These are phyloP conservation scores for Acanthamoeba sp. DNA, from an alignment of 208 protist genomes.

Conservation along the genomic window DNA sequence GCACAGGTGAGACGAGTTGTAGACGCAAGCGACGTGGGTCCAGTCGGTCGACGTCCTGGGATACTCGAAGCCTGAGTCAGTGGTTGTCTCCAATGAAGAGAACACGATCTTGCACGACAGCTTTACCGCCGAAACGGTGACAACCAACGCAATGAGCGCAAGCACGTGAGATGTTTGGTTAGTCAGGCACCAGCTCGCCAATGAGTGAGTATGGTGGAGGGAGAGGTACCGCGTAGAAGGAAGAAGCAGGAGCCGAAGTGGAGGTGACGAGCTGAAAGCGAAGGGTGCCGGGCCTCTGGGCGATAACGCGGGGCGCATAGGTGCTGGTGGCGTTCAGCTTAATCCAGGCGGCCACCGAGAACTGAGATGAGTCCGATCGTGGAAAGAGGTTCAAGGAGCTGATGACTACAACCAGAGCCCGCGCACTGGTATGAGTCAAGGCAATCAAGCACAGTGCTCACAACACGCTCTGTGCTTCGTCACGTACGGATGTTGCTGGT, in stretches of 20 bases:
- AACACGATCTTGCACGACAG: conserved; percentile 48
- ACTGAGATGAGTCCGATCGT: not conserved
- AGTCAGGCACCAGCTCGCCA: too few species aligned
- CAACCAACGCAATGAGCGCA: too few species aligned
- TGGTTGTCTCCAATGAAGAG: not conserved
- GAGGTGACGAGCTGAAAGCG: not conserved
- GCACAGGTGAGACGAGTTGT: conserved; percentile 4
- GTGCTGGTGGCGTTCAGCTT: not conserved
- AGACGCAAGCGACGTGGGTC: conserved; percentile 8
- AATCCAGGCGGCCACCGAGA: conserved; percentile 25
- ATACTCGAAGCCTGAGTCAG: not conserved
- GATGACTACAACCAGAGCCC: not conserved
- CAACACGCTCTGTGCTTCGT: too few species aligned
- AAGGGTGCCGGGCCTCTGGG: not conserved
- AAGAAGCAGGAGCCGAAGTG: not conserved
- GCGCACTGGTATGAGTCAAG: too few species aligned
- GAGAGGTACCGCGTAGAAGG: not conserved
- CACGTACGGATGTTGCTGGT: conserved; percentile 2
- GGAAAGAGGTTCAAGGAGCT: conserved; percentile 12
- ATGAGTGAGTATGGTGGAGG: not conserved
- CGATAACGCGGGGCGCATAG: not conserved
- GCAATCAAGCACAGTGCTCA: not conserved
- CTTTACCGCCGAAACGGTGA: not conserved
- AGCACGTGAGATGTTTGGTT: too few species aligned
- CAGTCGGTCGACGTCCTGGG: not conserved